Evolutionary conservation across 139 green algal genomes (phyloP), one percentile per base, ranked within the genome.

Genomic region (Chlorella sp.): DNA sequence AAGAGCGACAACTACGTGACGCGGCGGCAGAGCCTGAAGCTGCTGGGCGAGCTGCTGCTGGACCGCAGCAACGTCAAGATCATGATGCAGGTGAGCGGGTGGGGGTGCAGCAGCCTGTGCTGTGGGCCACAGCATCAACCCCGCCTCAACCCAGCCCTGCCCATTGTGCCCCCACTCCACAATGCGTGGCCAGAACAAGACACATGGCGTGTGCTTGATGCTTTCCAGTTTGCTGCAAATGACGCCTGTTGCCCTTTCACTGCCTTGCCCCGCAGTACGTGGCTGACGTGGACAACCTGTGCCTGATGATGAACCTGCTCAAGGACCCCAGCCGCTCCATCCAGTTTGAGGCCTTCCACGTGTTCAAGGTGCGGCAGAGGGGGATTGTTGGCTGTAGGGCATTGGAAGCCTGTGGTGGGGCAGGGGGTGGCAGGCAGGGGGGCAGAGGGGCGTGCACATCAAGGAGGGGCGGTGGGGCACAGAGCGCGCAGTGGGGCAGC

Each of bases 311-410:
- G 96, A 95, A 93, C 64, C 88, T 99, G 83, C 91, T 99, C 30
- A 96, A 95, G 86, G 96, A 98, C 86, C 86, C 88, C n/a, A 95
- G 90, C 21, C 87, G 92, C 9, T 96, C 84, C 91, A 99, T 99
- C 63, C 96, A 99, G 90, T 99, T 95, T 82, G 96, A 99, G 90
- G 96, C 96, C 0, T 99, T 98, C 88, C 96, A 99, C 87, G 95
- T 99, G 0, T 99, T 99, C 92, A 99, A 99, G 94, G 96, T 98
- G 71, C 41, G 82, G 41, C 26, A 1, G 32, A 30, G 62, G 62
- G 23, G 62, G 2, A 28, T 4, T 30, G 2, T 5, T 38, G 30
- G 23, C 21, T n/a, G n/a, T n/a, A n/a, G n/a, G n/a, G n/a, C n/a
- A n/a, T 73, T 7, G 7, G 44, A 55, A 55, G 7, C 7, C 44